Conservation (phyloP, 345 rosid species). For the Salix arbutifolia region DNA sequence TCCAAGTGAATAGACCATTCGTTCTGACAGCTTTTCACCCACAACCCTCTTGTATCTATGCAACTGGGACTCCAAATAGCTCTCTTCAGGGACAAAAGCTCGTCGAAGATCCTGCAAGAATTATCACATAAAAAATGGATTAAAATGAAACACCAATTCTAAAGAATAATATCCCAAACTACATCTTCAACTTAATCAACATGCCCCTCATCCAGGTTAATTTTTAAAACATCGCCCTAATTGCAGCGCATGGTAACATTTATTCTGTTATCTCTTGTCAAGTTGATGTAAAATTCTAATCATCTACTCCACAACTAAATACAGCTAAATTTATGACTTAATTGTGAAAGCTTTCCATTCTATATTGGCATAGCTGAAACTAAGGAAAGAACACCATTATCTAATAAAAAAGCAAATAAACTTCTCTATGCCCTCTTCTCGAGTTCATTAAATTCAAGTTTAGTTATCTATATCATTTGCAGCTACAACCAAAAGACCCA, state of each 20-base stretch:
- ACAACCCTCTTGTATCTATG: constrained; percentile 54
- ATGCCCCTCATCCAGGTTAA: too few relatives aligned
- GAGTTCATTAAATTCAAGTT: not conserved
- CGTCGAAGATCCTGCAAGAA: constrained; percentile 18
- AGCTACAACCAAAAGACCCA: not conserved
- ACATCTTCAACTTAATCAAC: not conserved
- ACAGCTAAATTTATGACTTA: not conserved
- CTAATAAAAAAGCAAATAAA: not conserved
- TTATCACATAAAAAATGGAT: not conserved
- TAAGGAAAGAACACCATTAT: not conserved
- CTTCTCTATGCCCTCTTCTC: not conserved
- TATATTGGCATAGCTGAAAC: not conserved
- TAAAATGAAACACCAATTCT: not conserved
- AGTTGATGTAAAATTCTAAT: not conserved
- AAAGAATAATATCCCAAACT: not conserved
- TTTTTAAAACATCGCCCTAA: too few relatives aligned
- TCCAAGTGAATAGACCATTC: constrained; percentile 57
- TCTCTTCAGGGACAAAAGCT: constrained; percentile 32
- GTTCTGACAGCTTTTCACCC: constrained; percentile 61
- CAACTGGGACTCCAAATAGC: constrained; percentile 53
- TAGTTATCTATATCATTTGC: not conserved
- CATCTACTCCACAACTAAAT: not conserved
- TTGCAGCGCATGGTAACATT: too few relatives aligned
- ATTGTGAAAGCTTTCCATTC: not conserved
- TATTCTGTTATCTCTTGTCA: not conserved